A percentile compares a stretch with the other conserved stretches of the same genome.
Conservation (phyloP, 495 filamentous ascomycete genomes). For the Lindgomyces ingoldianus region DNA sequence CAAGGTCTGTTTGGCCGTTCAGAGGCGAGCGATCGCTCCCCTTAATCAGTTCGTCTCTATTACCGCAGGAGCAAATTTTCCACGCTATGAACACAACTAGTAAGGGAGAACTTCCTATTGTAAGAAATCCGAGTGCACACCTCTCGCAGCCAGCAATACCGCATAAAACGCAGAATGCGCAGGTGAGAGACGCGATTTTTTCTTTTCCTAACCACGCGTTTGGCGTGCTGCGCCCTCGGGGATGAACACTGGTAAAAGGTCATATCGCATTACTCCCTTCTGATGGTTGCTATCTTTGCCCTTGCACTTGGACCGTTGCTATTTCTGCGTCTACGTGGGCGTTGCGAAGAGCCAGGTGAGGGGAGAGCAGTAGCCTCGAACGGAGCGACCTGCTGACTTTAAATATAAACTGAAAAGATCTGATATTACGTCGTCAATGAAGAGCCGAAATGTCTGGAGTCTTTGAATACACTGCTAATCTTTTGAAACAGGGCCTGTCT, state of each 20-base stretch:
- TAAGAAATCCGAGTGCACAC: no score
- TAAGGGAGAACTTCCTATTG: no score
- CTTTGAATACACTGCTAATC: no score
- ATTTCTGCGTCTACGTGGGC: no score
- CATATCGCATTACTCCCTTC: constrained; percentile 19
- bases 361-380: constrained; percentile 7
- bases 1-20: neutral
- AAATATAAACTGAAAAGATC: constrained; percentile 33
- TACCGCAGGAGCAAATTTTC: no score
- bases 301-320: no score
- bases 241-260: constrained; percentile 37
- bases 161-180: neutral
- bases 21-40: neutral
- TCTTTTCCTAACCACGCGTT: neutral
- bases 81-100: no score
- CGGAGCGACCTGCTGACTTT: constrained; percentile 24
- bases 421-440: constrained; percentile 9
- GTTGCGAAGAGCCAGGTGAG: no score
- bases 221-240: neutral
- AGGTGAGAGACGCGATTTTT: neutral
- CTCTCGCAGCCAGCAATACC: neutral
- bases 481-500: no score
- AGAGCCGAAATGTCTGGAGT: no score
- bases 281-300: constrained; percentile 6
- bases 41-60: no score